phyloP scores from a whole-genome alignment of 78 protist genomes.

The Andalucia godoyi region DNA sequence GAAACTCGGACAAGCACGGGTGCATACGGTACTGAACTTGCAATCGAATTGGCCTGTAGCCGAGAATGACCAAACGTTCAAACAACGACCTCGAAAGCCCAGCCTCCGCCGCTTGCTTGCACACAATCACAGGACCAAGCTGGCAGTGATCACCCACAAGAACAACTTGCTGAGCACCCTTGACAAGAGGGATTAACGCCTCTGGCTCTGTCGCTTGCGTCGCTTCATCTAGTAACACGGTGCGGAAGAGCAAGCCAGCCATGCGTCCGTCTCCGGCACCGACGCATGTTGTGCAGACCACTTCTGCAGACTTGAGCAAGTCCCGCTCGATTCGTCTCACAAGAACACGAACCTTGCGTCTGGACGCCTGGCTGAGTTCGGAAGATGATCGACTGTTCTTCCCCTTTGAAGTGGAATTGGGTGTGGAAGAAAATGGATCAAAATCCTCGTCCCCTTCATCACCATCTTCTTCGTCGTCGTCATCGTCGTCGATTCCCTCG shows the following conservation, averaged over 20 bases:
- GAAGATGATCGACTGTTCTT: too few relatives aligned
- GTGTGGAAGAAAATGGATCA: too few relatives aligned
- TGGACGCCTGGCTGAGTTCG: too few relatives aligned
- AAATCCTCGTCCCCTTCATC: too few relatives aligned
- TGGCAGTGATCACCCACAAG: constrained; percentile 92
- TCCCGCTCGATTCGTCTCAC: constrained; percentile 56
- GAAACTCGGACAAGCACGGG: constrained; percentile 92
- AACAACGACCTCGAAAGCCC: constrained; percentile 93
- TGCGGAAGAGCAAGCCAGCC: constrained; percentile 51
- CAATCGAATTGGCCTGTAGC: constrained; percentile 88
- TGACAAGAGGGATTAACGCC: constrained; percentile 88
- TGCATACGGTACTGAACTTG: constrained; percentile 99
- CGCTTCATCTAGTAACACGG: constrained; percentile 93
- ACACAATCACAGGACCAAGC: constrained; percentile 97
- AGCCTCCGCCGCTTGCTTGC: constrained; percentile 90
- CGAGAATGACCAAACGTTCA: constrained; percentile 89
- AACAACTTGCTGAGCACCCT: constrained; percentile 83
- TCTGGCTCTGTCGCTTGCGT: constrained; percentile 99
- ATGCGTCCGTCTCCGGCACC: constrained; percentile 98
- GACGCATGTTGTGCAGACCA: constrained; percentile 94
- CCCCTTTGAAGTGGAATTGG: too few relatives aligned
- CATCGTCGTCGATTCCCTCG: too few relatives aligned
- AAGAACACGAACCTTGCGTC: too few relatives aligned
- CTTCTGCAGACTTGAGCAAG: constrained; percentile 85
- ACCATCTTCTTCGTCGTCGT: too few relatives aligned